phyloP scores from a whole-genome alignment of 495 filamentous ascomycete species.

The Neurospora cerealis region DNA sequence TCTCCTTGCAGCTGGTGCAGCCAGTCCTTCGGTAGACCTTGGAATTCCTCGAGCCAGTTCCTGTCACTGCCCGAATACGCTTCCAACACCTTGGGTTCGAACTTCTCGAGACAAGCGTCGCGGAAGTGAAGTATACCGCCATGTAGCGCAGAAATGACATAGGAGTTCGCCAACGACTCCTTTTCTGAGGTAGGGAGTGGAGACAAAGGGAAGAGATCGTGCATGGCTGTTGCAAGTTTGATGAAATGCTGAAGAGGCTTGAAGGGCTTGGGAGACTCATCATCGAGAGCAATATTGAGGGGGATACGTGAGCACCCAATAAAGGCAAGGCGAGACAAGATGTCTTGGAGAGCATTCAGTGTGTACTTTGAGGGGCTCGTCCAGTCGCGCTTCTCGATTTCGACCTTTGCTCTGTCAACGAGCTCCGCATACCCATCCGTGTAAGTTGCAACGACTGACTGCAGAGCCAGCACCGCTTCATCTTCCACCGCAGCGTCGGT shows the following conservation, averaged over 20 bases:
- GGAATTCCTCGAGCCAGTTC: constrained; percentile 17
- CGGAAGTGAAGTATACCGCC: constrained; percentile 20
- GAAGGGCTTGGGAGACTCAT: not conserved
- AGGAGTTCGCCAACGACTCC: constrained; percentile 7
- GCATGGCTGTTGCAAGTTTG: constrained; percentile 8
- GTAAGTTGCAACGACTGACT: constrained; percentile 25
- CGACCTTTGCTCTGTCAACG: constrained; percentile 7
- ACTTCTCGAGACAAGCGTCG: constrained; percentile 17
- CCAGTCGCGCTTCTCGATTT: constrained; percentile 23
- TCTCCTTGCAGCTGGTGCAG: constrained; percentile 5
- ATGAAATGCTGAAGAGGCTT: constrained; percentile 20
- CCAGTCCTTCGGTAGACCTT: constrained; percentile 11
- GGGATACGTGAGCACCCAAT: constrained; percentile 27
- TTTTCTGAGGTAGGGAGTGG: not conserved
- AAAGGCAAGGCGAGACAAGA: constrained; percentile 21
- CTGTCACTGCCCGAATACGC: constrained; percentile 2
- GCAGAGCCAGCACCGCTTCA: constrained; percentile 29
- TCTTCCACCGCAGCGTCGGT: constrained; percentile 23
- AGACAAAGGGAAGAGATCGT: constrained; percentile 19
- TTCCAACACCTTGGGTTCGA: constrained; percentile 2
- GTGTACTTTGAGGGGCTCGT: constrained; percentile 15
- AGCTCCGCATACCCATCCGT: constrained; percentile 23
- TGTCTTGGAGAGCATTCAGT: constrained; percentile 13
- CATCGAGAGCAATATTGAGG: constrained; percentile 1
- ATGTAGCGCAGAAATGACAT: constrained; percentile 19